Base-by-base conservation (phyloP, 768 basidiomycete genomes). In the Asterophora lycoperdoides region DNA sequence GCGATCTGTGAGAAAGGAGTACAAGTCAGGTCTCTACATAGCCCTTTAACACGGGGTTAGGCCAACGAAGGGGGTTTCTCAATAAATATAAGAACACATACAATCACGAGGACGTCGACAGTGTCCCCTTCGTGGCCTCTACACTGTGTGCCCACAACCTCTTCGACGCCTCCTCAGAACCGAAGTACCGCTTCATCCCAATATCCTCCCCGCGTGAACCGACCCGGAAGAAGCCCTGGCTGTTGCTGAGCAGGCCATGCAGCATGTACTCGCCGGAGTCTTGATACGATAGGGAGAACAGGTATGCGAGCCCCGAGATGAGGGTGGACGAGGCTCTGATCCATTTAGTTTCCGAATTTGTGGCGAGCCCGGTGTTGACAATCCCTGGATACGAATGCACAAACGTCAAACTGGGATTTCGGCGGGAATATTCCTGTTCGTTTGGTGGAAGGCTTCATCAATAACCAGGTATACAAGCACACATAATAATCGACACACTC, bases 341-440 rank as follows among this genome's bases (percentile, higher is more conserved):
- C 9, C 59, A 17, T 15, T 48, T 30, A 5, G 67, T 64, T n/a
- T 66, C 60, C 4, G 67, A 64, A 5, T 58, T 50, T 3, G 54
- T 26, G 29, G 64, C 36, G 5, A 70, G 23, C 7, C 49, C 44
- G 0, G 76, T 75, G 13, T 66, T 60, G 10, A 76, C 75, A 3
- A 56, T 30, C 4, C 73, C 75, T 1, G 74, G 73, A 34, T 61
- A 64, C 0, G 66, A 56, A 49, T 75, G 73, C 7, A 68, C 60
- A 53, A 75, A 77, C 0, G 68, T 63, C 9, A 74, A 47, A 9
- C 35, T 56, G 6, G 73, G 72, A 30, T 75, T 55, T 8, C 56
- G 64, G 3, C 55, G 55, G 0, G 70, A 60, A 43, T 69, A 71
- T 44, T 67, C 62, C 74, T 75, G 42, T 19, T 26, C 33, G 10